Percentiles rank a stretch among this genome's conserved stretches.
Evolutionary conservation across 495 filamentous ascomycete genomes (phyloP).

Genomic region (Podospora pseudoanserina): DNA sequence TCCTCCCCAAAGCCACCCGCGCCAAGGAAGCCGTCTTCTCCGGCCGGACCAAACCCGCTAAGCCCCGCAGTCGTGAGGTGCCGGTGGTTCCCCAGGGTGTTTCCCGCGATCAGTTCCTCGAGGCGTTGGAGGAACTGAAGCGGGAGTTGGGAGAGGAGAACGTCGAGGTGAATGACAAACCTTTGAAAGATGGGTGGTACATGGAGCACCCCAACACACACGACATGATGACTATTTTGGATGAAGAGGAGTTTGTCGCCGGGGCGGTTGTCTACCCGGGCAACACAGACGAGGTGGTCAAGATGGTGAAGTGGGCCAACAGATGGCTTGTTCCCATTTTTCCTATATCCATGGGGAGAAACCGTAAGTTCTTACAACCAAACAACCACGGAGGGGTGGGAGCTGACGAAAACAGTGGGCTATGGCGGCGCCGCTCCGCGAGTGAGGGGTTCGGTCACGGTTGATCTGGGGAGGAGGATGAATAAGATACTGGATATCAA

Average conservation of each 20-base stretch:
- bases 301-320: conserved; percentile 46
- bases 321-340: conserved; percentile 50
- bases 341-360: conserved; percentile 53
- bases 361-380: conserved; percentile 21
- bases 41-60: conserved; percentile 35
- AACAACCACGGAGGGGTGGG: too few species aligned
- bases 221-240: conserved; percentile 50
- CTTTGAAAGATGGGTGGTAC: conserved; percentile 50
- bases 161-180: conserved; percentile 49
- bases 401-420: conserved; percentile 30
- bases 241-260: conserved; percentile 50
- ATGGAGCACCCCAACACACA: conserved; percentile 54
- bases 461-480: conserved; percentile 56
- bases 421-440: conserved; percentile 58
- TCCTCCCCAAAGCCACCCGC: conserved; percentile 36
- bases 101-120: conserved; percentile 37
- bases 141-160: conserved; percentile 37
- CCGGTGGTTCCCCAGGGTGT: conserved; percentile 41
- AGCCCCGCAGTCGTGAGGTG: conserved; percentile 21
- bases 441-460: conserved; percentile 49
- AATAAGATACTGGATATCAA: conserved; percentile 53
- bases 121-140: conserved; percentile 38
- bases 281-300: conserved; percentile 47
- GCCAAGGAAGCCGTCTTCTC: conserved; percentile 39
- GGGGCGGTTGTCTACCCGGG: conserved; percentile 50